Evolutionary conservation across 2,329 filamentous ascomycete genomes (phyloP).

Genomic region (Colletotrichum sp.): DNA sequence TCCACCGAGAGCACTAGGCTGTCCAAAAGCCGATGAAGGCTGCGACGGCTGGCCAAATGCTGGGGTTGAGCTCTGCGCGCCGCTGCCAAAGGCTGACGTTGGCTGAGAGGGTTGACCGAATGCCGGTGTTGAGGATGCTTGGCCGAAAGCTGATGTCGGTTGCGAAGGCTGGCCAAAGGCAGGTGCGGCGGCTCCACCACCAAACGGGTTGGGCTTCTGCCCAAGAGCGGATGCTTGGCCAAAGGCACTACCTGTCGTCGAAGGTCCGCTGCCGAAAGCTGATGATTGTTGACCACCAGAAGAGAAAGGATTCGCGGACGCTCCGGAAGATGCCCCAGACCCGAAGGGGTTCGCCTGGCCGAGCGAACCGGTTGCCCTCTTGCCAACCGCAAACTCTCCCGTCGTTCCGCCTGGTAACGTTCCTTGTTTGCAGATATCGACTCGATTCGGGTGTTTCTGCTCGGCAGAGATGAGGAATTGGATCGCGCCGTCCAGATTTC

Average conservation of each 20-base stretch:
- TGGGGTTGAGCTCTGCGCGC: conserved; percentile 33
- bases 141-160: conserved; percentile 38
- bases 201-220: conserved; percentile 33
- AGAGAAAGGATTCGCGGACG: conserved; percentile 17
- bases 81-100: conserved; percentile 37
- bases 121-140: conserved; percentile 34
- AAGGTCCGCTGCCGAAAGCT: background rate
- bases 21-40: conserved; percentile 35
- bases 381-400: conserved; percentile 49
- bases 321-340: conserved; percentile 30
- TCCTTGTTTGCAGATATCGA: conserved; percentile 63
- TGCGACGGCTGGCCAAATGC: conserved; percentile 43
- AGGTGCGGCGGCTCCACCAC: conserved; percentile 21
- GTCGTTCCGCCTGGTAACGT: conserved; percentile 46
- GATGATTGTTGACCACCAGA: background rate
- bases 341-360: conserved; percentile 34
- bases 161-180: conserved; percentile 46
- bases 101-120: conserved; percentile 27
- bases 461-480: conserved; percentile 70
- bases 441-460: conserved; percentile 77
- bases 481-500: conserved; percentile 74
- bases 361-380: conserved; percentile 31
- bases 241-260: conserved; percentile 40
- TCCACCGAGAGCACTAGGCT: conserved; percentile 28
- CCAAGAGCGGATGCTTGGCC: conserved; percentile 43